Percentiles rank a stretch among this genome's conserved stretches.
Conservation (phyloP, 768 basidiomycete genomes). For the Baorangia bicolor region DNA sequence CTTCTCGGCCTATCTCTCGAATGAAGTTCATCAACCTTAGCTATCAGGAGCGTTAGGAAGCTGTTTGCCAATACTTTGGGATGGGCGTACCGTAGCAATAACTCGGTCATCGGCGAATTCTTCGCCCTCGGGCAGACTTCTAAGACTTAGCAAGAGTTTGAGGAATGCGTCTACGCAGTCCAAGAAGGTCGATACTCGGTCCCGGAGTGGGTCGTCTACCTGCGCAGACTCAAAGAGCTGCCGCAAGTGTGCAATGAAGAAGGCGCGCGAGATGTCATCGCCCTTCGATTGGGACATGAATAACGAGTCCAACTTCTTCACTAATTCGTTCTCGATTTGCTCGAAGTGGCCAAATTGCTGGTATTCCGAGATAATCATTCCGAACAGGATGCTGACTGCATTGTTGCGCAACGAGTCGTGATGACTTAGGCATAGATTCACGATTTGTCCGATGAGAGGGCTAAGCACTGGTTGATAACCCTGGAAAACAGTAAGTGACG, state of each 20-base stretch:
- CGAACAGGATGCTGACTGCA: slow-evolving; percentile 90
- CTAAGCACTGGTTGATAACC: slow-evolving; percentile 84
- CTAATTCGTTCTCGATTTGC: slow-evolving; percentile 88
- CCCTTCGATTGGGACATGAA: slow-evolving; percentile 94
- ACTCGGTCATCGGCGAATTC: slow-evolving; percentile 95
- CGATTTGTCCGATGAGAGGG: slow-evolving; percentile 83
- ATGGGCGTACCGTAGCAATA: slow-evolving; percentile 69
- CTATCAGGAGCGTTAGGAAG: slow-evolving; percentile 37
- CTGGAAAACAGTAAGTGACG: slow-evolving; percentile 35
- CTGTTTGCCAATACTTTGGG: neutral
- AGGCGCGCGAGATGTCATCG: slow-evolving; percentile 87
- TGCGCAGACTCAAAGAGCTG: slow-evolving; percentile 84
- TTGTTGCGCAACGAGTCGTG: slow-evolving; percentile 90
- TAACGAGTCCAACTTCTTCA: slow-evolving; percentile 84
- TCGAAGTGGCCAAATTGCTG: slow-evolving; percentile 82
- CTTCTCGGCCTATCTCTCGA: slow-evolving; percentile 84
- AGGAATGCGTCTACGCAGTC: slow-evolving; percentile 92
- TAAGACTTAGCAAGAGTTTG: slow-evolving; percentile 81
- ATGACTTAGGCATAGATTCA: slow-evolving; percentile 91
- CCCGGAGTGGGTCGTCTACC: slow-evolving; percentile 76
- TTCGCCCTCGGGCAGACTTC: slow-evolving; percentile 87
- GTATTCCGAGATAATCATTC: slow-evolving; percentile 94
- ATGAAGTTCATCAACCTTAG: slow-evolving; percentile 93
- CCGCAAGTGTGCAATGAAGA: slow-evolving; percentile 89
- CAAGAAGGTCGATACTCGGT: slow-evolving; percentile 77